Evolutionary conservation across 169 alveolate species (phyloP), one percentile per base, ranked within the genome.

Genomic region (Cryptosporidium muris): DNA sequence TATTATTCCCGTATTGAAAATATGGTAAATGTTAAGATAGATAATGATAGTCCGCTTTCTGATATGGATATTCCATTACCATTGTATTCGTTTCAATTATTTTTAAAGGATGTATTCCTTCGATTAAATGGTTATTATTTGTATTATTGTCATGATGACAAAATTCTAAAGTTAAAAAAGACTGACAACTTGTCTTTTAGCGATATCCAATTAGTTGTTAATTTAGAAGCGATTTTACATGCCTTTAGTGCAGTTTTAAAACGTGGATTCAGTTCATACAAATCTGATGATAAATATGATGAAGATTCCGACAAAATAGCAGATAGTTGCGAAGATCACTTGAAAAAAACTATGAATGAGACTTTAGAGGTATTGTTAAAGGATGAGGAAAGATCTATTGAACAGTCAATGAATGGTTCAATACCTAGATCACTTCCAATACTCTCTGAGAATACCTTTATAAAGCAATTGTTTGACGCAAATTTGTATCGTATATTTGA

Each of bases 171-270:
- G 43, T 54, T 68, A 48, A 53, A 14, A 42, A 54, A 49, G 16
- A 42, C 62, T 3, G 56, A 37, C 11, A 25, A 25, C 25, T 25
- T 25, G 25, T 25, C 25, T 25, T 49, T 2, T 1, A 38, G n/a
- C 37, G 47, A 45, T n/a, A 14, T 16, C 40, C 37, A 54, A 14
- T 3, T 51, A 0, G 49, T 58, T 4, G 16, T 56, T 8, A 34
- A 9, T 9, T 1, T 9, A 9, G 85, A 74, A 16, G 63, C 85
- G 4, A 42, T 58, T 1, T 25, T 74, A 34, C 85, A 74, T 58
- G 85, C 85, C 4, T 74, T 74, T 58, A 74, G 85, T 58, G 85
- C 85, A 12, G 45, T 74, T 1, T 25, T 74, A 3, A 74, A 74
- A 11, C 40, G 64, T 2, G 85, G 74, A 7, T 16, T 42, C 4